These are phyloP conservation scores for Ogataea populi-albae DNA, from an alignment of 805 yeast species.

Conservation along the genomic window DNA sequence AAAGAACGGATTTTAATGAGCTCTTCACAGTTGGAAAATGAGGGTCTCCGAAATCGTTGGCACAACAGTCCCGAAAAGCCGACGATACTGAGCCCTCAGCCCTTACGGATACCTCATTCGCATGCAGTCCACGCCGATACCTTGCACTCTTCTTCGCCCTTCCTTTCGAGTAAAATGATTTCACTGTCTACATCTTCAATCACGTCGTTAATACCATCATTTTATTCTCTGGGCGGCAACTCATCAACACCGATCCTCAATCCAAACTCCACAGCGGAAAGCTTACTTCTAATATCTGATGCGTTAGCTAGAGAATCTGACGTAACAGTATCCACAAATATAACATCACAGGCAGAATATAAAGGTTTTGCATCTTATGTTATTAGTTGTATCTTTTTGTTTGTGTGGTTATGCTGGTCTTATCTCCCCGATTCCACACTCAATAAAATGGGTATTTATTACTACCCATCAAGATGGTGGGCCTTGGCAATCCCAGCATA, in stretches of 20 bases:
- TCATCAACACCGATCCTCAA: constrained; percentile 23
- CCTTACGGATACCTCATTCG: too few species aligned
- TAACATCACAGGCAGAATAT: constrained; percentile 69
- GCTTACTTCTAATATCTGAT: constrained; percentile 38
- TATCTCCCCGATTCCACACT: constrained; percentile 60
- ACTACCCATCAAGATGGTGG: constrained; percentile 92
- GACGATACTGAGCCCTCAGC: too few species aligned
- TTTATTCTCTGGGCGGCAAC: constrained; percentile 26
- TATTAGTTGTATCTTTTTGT: constrained; percentile 53
- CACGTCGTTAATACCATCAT: constrained; percentile 30
- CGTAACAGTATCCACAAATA: constrained; percentile 56
- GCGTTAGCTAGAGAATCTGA: constrained; percentile 62
- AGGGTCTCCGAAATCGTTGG: not conserved
- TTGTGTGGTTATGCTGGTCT: constrained; percentile 71
- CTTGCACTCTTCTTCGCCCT: constrained; percentile 11
- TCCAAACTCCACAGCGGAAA: constrained; percentile 14
- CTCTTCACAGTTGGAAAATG: not conserved
- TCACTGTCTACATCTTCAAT: constrained; percentile 34
- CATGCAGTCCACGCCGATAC: too few species aligned
- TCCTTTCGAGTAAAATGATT: constrained; percentile 25
- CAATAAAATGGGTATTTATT: constrained; percentile 53
- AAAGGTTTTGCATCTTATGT: constrained; percentile 84
- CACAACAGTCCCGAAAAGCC: constrained; percentile 1
- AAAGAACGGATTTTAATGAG: too few species aligned
- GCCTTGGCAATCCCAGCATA: constrained; percentile 73